Percentiles rank a stretch among this genome's conserved stretches.
phyloP scores from a whole-genome alignment of 1,139 yeast species.

The Saccharomyces hybrid region DNA sequence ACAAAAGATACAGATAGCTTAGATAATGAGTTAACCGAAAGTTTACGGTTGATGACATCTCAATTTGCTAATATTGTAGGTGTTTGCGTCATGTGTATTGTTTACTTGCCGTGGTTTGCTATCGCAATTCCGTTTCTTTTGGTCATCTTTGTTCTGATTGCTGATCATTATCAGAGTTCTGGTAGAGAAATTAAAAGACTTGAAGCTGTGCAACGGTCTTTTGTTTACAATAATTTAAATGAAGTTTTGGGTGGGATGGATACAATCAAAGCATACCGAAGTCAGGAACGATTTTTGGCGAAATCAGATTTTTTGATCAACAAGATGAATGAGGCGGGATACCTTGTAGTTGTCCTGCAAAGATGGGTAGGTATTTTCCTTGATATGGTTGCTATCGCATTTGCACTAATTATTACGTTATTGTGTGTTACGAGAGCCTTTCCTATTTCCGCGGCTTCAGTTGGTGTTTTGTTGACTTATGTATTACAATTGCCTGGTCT shows the following conservation, averaged over 20 bases:
- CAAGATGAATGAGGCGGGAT: conserved; percentile 65
- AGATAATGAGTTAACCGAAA: conserved; percentile 66
- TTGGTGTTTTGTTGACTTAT: conserved; percentile 65
- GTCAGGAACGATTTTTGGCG: conserved; percentile 42
- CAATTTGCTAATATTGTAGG: conserved; percentile 53
- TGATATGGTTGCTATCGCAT: conserved; percentile 43
- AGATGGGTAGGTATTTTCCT: conserved; percentile 70
- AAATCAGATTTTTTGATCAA: conserved; percentile 47
- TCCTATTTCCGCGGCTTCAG: conserved; percentile 55
- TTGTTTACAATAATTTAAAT: conserved; percentile 67
- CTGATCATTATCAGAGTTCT: conserved; percentile 64
- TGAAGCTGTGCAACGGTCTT: conserved; percentile 69
- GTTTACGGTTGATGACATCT: conserved; percentile 44
- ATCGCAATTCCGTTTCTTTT: conserved; percentile 56
- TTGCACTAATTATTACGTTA: conserved; percentile 43
- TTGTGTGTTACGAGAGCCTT: conserved; percentile 62
- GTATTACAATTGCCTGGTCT: conserved; percentile 48
- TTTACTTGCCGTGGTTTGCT: conserved; percentile 71
- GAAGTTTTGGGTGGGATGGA: conserved; percentile 67
- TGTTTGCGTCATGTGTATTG: conserved; percentile 56
- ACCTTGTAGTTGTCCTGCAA: conserved; percentile 58
- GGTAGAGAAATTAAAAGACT: conserved; percentile 77
- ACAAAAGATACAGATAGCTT: conserved; percentile 79
- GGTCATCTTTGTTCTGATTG: conserved; percentile 40
- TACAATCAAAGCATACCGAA: conserved; percentile 59